Base-by-base conservation (phyloP, 164 flowering plant genomes). In the Annona cherimola region DNA sequence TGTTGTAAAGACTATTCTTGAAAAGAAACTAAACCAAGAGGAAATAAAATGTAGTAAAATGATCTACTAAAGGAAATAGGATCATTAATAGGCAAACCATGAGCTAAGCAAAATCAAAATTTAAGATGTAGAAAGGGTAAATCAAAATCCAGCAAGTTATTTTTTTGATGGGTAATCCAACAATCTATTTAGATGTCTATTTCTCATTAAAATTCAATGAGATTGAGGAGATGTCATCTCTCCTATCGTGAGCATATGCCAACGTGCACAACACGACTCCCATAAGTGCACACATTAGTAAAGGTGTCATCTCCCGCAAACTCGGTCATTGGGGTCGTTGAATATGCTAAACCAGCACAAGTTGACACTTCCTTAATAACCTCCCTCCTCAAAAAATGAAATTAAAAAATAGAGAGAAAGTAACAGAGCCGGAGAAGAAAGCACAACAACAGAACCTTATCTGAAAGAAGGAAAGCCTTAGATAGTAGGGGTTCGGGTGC, bases 361-460 rank as follows among this genome's bases (percentile, higher is more conserved):
- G 65, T 62, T 62, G 35, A 41, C 9, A 26, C 9, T 11, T 8
- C 9, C 40, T 11, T 35, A 11, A 57, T 57, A 0, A 14, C 19
- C 61, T 4, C 61, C 35, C 35, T 11, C 6, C 9, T 9, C 1
- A 62, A 11, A 26, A 62, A 19, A 20, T 2, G 19, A 35, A 2
- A 20, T 3, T 39, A n/a, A 26, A 8, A 7, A 4, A 64, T 18
- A 42, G 18, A 64, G 2, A 12, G 63, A 19, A 70, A 67, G 14
- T 16, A 50, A 11, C 9, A 9, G 14, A 50, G 14, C 57, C 57
- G 14, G 9, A 50, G 57, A 11, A 50, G 57, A 50, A 50, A 0
- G 14, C 39, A 45, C 9, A 45, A 46, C 18, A 42, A 63, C n/a
- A 46, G 72, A 71, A 69, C 66, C 63, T 69, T 60, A 65, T 67